These are phyloP conservation scores for Wickerhamomyces ciferrii DNA, from an alignment of 805 yeast species.

Conservation along the genomic window DNA sequence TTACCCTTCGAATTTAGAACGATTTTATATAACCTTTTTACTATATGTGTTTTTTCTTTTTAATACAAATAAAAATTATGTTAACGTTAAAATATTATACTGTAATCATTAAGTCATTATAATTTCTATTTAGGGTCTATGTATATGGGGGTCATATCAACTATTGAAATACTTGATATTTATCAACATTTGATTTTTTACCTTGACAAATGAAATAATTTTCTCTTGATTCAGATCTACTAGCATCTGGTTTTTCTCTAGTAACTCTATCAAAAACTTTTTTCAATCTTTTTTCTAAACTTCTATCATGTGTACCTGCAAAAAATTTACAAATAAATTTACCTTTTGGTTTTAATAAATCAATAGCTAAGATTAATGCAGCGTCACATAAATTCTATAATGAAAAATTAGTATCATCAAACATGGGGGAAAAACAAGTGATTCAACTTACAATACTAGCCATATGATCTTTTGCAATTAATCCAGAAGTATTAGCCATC, in stretches of 20 bases:
- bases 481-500: conserved; percentile 92
- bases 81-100: neutral
- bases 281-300: conserved; percentile 54
- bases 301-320: conserved; percentile 73
- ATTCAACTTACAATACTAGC: conserved; percentile 73
- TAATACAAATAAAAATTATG: neutral
- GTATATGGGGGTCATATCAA: neutral
- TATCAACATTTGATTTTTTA: conserved; percentile 37
- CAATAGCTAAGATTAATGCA: conserved; percentile 71
- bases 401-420: too few relatives aligned
- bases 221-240: conserved; percentile 77
- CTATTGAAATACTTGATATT: conserved; percentile 35
- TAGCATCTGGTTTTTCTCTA: conserved; percentile 76
- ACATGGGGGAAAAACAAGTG: too few relatives aligned
- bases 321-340: conserved; percentile 76
- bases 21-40: neutral
- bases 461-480: conserved; percentile 73
- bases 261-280: conserved; percentile 57
- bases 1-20: neutral
- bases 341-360: conserved; percentile 68
- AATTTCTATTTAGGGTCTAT: neutral
- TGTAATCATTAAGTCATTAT: neutral
- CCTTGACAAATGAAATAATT: conserved; percentile 70
- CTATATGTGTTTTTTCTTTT: neutral
- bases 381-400: conserved; percentile 80